Evolutionary conservation across 1,284 basidiomycete species (phyloP), one percentile per base, ranked within the genome.

Genomic region (Moniliophthora roreri): DNA sequence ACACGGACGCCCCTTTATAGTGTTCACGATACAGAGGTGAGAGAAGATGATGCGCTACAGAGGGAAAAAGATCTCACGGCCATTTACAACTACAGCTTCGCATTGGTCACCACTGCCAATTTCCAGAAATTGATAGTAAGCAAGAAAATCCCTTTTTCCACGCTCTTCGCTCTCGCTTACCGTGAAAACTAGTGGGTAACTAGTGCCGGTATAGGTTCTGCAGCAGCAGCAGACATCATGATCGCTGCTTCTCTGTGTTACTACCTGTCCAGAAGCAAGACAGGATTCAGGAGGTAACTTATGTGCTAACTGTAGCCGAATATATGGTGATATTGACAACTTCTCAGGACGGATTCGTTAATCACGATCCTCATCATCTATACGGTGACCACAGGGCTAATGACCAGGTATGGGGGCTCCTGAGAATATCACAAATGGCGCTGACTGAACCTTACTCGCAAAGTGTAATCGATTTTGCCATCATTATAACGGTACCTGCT

Each of bases 161-260:
- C 4, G 21, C 44, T n/a, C 13, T 18, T 45, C 38, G 16, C 38
- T 48, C 35, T 45, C 38, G 23, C 32, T 41, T 9, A 38, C 15
- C 37, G 24, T 34, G 40, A 32, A 47, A 20, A 48, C 15, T 39
- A 76, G 74, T 75, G 74, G 74, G 69, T 76, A 16, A 74, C 72
- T 8, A 70, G 69, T 56, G 61, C 67, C 41, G 74, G 74, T 3
- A 64, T 76, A 46, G 74, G 74, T 38, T 73, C 71, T 51, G 73
- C 74, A 35, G 72, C 72, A 32, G 70, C 69, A 11, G 70, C 72
- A 8, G 74, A 76, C 53, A 64, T 74, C 53, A 64, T 74, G 50
- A 74, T 76, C 47, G 74, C 73, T 1, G 59, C 64, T 42, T 66
- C 72, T 15, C 63, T 76, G 16, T 75, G 72, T 57, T 74, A 72